Conservation (phyloP, 495 filamentous ascomycete species). For the Clavariopsis aquatica region DNA sequence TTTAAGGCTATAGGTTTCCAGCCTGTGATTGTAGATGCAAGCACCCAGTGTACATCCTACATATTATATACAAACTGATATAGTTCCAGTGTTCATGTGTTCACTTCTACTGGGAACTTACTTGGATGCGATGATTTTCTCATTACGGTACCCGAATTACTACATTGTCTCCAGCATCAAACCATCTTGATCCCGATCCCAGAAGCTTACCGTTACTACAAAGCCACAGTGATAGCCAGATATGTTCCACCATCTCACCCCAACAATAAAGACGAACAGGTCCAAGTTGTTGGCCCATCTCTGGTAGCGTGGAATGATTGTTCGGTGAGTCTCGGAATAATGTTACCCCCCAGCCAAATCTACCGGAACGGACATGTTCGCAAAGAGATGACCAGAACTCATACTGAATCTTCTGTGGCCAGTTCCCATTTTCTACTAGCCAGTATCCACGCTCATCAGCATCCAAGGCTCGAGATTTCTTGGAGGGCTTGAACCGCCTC, state of each 20-base stretch:
- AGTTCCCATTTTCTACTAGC: constrained; percentile 21
- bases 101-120: too few species aligned
- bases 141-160: constrained; percentile 25
- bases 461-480: neutral
- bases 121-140: neutral
- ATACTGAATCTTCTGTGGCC: constrained; percentile 21
- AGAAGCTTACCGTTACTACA: constrained; percentile 16
- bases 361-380: constrained; percentile 16
- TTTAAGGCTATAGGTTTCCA: too few species aligned
- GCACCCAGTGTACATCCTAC: constrained; percentile 3
- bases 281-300: constrained; percentile 9
- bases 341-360: constrained; percentile 33
- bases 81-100: too few species aligned
- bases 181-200: constrained; percentile 16
- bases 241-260: constrained; percentile 32
- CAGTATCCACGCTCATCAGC: constrained; percentile 34
- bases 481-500: constrained; percentile 23
- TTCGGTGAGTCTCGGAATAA: constrained; percentile 10
- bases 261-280: constrained; percentile 31
- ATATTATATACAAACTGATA: neutral
- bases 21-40: too few species aligned
- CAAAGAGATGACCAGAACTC: constrained; percentile 28
- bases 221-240: constrained; percentile 31
- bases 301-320: neutral
- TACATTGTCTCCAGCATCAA: constrained; percentile 24